Evolutionary conservation across 768 basidiomycete genomes (phyloP).

Genomic region (Panellus pusillus): DNA sequence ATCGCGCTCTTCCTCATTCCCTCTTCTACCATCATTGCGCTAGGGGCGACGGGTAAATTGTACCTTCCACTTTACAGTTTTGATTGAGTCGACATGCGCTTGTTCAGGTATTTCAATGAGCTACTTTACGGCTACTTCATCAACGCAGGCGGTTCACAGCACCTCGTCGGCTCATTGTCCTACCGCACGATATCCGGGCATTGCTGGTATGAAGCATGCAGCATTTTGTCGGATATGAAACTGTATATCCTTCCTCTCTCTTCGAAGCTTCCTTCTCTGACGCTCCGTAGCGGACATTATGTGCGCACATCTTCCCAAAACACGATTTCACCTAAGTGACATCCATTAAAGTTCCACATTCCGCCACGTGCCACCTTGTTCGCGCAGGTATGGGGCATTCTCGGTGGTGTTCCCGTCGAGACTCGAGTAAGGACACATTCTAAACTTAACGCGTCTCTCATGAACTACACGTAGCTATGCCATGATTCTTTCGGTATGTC

Average conservation of each 20-base stretch:
- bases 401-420: slow-evolving; percentile 24
- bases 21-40: slow-evolving; percentile 19
- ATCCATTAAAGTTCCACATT: slow-evolving; percentile 22
- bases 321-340: too few relatives aligned
- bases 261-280: background rate
- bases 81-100: background rate
- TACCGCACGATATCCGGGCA: slow-evolving; percentile 28
- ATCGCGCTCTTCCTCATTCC: slow-evolving; percentile 19
- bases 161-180: slow-evolving; percentile 25
- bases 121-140: slow-evolving; percentile 27
- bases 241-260: slow-evolving; percentile 16
- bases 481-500: slow-evolving; percentile 15
- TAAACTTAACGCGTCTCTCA: background rate
- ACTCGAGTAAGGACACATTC: slow-evolving; percentile 18
- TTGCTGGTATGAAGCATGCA: slow-evolving; percentile 29
- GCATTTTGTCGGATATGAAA: slow-evolving; percentile 29
- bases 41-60: slow-evolving; percentile 23
- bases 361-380: slow-evolving; percentile 24
- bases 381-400: slow-evolving; percentile 27
- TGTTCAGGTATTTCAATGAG: slow-evolving; percentile 27
- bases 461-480: slow-evolving; percentile 19
- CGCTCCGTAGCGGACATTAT: slow-evolving; percentile 23
- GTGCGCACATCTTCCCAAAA: too few relatives aligned
- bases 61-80: slow-evolving; percentile 24
- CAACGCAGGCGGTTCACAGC: slow-evolving; percentile 25